Percentiles rank a stretch among this genome's conserved stretches.
phyloP scores from a whole-genome alignment of 1,284 basidiomycete genomes.

The Trichosporon inkin region DNA sequence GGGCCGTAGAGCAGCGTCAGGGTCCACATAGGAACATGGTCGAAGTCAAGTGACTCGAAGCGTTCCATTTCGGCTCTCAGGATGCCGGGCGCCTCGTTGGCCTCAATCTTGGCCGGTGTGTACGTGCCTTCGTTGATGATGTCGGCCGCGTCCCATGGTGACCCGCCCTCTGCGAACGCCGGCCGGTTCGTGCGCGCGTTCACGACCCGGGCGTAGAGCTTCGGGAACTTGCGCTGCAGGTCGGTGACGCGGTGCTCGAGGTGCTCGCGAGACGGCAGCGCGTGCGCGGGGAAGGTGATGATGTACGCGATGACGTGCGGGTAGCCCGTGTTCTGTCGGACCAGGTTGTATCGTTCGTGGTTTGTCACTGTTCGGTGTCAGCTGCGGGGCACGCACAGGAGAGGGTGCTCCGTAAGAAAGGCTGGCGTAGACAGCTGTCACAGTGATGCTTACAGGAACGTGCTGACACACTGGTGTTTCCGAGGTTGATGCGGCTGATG shows the following conservation, averaged over 20 bases:
- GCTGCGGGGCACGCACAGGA: background rate
- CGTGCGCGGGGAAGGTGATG: slow-evolving; percentile 6
- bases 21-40: slow-evolving; percentile 15
- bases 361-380: slow-evolving; percentile 1
- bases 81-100: background rate
- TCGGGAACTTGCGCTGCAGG: slow-evolving; percentile 13
- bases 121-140: slow-evolving; percentile 4
- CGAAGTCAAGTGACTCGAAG: slow-evolving; percentile 8
- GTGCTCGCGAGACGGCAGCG: background rate
- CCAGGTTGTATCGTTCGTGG: slow-evolving; percentile 13
- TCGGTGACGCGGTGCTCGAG: slow-evolving; percentile 6
- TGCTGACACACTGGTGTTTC: background rate
- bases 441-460: slow-evolving; percentile 4
- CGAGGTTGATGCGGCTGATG: slow-evolving; percentile 5
- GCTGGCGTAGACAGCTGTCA: background rate
- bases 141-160: slow-evolving; percentile 16
- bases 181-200: background rate
- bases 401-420: background rate
- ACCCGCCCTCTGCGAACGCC: background rate
- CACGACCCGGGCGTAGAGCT: slow-evolving; percentile 4
- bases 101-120: background rate
- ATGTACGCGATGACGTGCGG: slow-evolving; percentile 11
- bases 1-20: slow-evolving; percentile 9
- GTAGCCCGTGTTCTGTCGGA: slow-evolving; percentile 8
- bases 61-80: slow-evolving; percentile 6